These are phyloP conservation scores for Immersiporthe knoxdaviesiana DNA, from an alignment of 2,329 filamentous ascomycete species.

Conservation along the genomic window DNA sequence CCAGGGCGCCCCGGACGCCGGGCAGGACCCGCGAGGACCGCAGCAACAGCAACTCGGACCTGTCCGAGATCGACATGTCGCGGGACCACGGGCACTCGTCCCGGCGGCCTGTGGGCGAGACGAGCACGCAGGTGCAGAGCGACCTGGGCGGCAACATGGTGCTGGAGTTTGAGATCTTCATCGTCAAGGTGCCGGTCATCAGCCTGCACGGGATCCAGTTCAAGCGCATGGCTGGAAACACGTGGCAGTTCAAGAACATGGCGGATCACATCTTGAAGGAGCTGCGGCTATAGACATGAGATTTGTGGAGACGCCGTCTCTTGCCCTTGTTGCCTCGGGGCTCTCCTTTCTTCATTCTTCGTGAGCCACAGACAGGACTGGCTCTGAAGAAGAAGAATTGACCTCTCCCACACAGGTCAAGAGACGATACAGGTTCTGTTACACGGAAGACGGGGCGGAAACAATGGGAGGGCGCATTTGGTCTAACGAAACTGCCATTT, in stretches of 20 bases:
- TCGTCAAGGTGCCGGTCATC: constrained; percentile 94
- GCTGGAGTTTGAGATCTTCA: constrained; percentile 91
- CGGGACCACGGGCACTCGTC: constrained; percentile 48
- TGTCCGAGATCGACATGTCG: constrained; percentile 70
- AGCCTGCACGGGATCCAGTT: constrained; percentile 96
- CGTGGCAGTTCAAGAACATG: constrained; percentile 99
- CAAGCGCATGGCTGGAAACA: constrained; percentile 93
- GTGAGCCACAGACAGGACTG: neutral
- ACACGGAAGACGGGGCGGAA: neutral
- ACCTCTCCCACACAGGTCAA: neutral
- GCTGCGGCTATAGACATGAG: constrained; percentile 66
- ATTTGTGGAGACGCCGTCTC: neutral
- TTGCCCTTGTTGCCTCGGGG: too few species aligned
- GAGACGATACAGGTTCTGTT: neutral
- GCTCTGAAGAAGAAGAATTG: constrained; percentile 5
- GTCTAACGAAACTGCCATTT: constrained; percentile 15
- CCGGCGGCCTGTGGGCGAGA: constrained; percentile 74
- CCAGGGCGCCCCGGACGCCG: constrained; percentile 52
- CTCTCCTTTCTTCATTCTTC: neutral
- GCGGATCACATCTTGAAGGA: constrained; percentile 92
- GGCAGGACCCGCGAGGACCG: constrained; percentile 57
- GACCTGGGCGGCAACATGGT: constrained; percentile 85
- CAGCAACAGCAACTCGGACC: constrained; percentile 85
- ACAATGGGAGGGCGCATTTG: constrained; percentile 8
- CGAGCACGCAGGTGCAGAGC: constrained; percentile 87